phyloP scores from a whole-genome alignment of 352 stramenopile genomes.

The Blastocystis sp. region DNA sequence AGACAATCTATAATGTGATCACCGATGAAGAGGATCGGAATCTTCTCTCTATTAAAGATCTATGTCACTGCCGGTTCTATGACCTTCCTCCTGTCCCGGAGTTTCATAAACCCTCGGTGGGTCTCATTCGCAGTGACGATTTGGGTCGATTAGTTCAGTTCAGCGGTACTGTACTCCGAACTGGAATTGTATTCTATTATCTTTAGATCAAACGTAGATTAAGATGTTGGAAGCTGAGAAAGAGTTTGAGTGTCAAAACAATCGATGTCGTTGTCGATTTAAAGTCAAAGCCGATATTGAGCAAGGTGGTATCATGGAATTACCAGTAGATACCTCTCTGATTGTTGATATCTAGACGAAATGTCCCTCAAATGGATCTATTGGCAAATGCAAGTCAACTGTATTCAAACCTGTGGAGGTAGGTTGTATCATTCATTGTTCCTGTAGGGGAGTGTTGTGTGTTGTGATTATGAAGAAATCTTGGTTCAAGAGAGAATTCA shows the following conservation, averaged over 20 bases:
- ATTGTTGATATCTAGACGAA: neutral
- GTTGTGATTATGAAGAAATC: slow-evolving; percentile 69
- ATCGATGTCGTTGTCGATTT: slow-evolving; percentile 44
- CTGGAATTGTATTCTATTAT: neutral
- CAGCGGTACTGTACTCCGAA: slow-evolving; percentile 46
- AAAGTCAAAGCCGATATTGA: slow-evolving; percentile 54
- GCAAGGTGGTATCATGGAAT: slow-evolving; percentile 45
- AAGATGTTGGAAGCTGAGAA: slow-evolving; percentile 62
- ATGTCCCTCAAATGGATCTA: slow-evolving; percentile 4
- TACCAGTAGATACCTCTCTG: neutral
- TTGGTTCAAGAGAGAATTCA: slow-evolving; percentile 78
- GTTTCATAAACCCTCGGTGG: slow-evolving; percentile 51
- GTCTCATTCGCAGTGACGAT: slow-evolving; percentile 52
- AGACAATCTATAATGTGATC: slow-evolving; percentile 17
- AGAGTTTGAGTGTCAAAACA: slow-evolving; percentile 54
- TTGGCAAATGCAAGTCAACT: slow-evolving; percentile 25
- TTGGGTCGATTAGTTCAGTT: slow-evolving; percentile 54
- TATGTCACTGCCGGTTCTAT: slow-evolving; percentile 56
- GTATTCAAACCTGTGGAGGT: slow-evolving; percentile 47
- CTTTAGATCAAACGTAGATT: neutral
- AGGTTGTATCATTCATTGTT: neutral
- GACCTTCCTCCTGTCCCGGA: slow-evolving; percentile 46
- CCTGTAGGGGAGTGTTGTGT: slow-evolving; percentile 3
- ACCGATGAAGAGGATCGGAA: slow-evolving; percentile 6
- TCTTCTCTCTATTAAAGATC: neutral